Evolutionary conservation across 164 flowering plant genomes (phyloP), one percentile per base, ranked within the genome.

Genomic region (Vitis riparia): DNA sequence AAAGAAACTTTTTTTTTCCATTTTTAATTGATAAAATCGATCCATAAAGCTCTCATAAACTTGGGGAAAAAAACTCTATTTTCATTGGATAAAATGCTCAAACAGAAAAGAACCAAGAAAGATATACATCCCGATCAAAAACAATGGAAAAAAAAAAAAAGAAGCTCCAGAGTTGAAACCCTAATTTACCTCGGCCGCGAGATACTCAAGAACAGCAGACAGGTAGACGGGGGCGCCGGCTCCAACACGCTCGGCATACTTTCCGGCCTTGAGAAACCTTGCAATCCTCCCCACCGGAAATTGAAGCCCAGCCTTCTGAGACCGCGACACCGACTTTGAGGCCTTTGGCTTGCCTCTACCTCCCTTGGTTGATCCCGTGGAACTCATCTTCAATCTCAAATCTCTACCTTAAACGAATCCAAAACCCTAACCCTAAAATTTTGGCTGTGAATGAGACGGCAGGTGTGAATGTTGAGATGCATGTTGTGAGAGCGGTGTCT

Each of bases 211-310:
- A n/a, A 86, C 86, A 11, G 87, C 87, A 3, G 87, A 82, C 69
- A 86, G 86, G n/a, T 83, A 86, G 44, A 86, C 89, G 6, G 87
- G 89, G 52, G 89, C 86, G 0, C 86, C 89, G 10, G 89, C 84
- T 8, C 87, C 87, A 10, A 85, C 85, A 16, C 89, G 87, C 71
- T 83, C 85, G n/a, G 89, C 89, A 55, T 86, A 86, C 73, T 80
- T 86, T 9, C 89, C 89, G 27, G 86, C 83, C 71, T 86, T 86
- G 59, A 86, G 78, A 23, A 84, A 86, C 55, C 89, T 65, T 0
- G 89, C 87, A 74, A 86, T 86, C 62, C 89, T 75, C 1, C 87
- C 89, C 13, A 86, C 87, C 2, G 89, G 89, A 23, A 86, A 86
- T 77, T 86, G 89, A 13, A 86, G 69, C 0, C 89, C 89, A 0